phyloP scores from a whole-genome alignment of 495 filamentous ascomycete species.

The Parmelia sp. region DNA sequence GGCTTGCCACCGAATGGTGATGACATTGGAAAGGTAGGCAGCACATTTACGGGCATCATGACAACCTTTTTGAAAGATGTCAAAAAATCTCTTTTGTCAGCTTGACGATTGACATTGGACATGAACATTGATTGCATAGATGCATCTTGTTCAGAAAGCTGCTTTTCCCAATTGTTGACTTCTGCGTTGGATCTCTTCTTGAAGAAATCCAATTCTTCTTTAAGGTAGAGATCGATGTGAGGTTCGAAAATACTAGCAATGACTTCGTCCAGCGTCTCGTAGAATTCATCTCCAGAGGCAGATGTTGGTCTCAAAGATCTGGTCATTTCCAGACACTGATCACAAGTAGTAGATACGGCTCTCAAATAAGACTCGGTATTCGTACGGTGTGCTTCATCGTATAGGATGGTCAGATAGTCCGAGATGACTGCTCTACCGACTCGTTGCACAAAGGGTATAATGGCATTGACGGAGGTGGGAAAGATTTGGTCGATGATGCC shows the following conservation, averaged over 20 bases:
- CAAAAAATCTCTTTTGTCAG: conserved; percentile 92
- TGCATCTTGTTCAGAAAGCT: conserved; percentile 83
- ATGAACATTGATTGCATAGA: conserved; percentile 90
- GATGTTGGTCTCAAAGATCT: conserved; percentile 60
- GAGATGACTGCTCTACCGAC: conserved; percentile 77
- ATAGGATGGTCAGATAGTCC: conserved; percentile 78
- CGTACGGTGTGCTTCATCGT: conserved; percentile 80
- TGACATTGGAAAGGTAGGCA: conserved; percentile 58
- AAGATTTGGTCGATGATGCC: conserved; percentile 78
- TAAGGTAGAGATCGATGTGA: conserved; percentile 86
- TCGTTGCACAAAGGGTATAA: conserved; percentile 72
- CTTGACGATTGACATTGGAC: conserved; percentile 88
- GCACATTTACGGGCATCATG: conserved; percentile 92
- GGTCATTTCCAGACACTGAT: conserved; percentile 71
- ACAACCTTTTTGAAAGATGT: conserved; percentile 98
- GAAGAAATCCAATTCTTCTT: conserved; percentile 86
- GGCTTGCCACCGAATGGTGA: conserved; percentile 47
- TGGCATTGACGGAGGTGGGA: conserved; percentile 64
- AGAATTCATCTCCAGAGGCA: conserved; percentile 49
- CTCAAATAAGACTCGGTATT: conserved; percentile 75
- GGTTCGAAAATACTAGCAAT: conserved; percentile 74
- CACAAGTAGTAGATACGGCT: conserved; percentile 80
- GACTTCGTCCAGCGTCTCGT: conserved; percentile 50
- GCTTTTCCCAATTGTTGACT: conserved; percentile 82
- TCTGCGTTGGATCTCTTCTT: conserved; percentile 64